These are phyloP conservation scores for Podaxis sp. DNA, from an alignment of 768 basidiomycete species.

Conservation along the genomic window DNA sequence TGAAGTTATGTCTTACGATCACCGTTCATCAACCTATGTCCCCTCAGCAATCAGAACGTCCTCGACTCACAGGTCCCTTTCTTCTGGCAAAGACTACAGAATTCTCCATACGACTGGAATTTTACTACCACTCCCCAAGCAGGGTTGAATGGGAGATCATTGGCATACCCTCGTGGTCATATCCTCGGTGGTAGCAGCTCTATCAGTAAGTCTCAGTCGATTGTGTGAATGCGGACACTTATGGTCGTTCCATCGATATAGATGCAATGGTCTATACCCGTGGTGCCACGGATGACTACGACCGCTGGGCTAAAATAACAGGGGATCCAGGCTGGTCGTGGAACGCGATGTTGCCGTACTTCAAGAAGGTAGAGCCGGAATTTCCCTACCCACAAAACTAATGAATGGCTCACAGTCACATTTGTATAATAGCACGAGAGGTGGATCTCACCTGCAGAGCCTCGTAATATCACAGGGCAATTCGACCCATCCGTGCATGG, in stretches of 20 bases:
- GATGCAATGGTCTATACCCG: conserved; percentile 29
- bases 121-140: conserved; percentile 23
- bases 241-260: background rate
- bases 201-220: conserved; percentile 9
- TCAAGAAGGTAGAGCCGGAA: conserved; percentile 20
- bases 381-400: background rate
- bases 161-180: conserved; percentile 20
- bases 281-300: conserved; percentile 26
- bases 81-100: conserved; percentile 11
- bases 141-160: conserved; percentile 17
- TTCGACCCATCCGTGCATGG: conserved; percentile 34
- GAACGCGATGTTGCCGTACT: conserved; percentile 24
- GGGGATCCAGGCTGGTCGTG: conserved; percentile 32
- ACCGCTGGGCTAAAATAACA: conserved; percentile 21
- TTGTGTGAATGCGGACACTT: background rate
- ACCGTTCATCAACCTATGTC: background rate
- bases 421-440: conserved; percentile 28
- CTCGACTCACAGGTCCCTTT: conserved; percentile 20
- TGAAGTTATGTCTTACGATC: background rate
- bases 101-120: conserved; percentile 25
- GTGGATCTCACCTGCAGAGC: conserved; percentile 29
- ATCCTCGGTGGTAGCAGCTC: conserved; percentile 29
- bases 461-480: conserved; percentile 32
- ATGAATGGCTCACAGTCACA: background rate
- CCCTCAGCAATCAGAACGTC: conserved; percentile 18